Conservation (phyloP, 2,329 filamentous ascomycete species). For the Trichoderma afroharzianum region DNA sequence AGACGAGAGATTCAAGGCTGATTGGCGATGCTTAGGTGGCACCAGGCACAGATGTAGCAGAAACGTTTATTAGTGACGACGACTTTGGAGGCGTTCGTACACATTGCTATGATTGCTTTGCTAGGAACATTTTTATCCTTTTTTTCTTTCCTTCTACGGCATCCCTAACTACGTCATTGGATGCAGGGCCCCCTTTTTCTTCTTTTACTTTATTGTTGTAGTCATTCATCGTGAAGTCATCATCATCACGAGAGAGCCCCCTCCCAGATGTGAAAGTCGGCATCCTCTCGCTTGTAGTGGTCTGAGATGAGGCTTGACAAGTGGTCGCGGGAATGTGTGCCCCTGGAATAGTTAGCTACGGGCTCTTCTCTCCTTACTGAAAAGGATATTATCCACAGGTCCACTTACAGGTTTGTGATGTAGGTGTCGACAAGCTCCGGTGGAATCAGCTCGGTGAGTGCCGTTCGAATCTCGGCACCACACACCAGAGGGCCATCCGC, state of each 20-base stretch:
- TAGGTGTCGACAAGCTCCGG: constrained; percentile 74
- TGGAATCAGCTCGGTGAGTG: constrained; percentile 77
- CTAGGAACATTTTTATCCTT: background rate
- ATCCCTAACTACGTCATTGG: background rate
- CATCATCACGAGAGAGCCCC: constrained; percentile 28
- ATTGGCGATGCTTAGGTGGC: background rate
- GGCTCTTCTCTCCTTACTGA: background rate
- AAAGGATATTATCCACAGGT: background rate
- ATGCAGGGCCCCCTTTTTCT: background rate
- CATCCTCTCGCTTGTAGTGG: constrained; percentile 71
- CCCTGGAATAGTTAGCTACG: constrained; percentile 38
- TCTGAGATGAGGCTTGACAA: constrained; percentile 71
- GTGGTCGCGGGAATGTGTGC: constrained; percentile 66
- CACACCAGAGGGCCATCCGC: constrained; percentile 77
- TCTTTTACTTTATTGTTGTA: constrained; percentile 2
- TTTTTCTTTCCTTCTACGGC: background rate
- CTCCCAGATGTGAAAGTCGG: constrained; percentile 54
- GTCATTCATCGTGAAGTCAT: background rate
- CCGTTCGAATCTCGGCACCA: constrained; percentile 72
- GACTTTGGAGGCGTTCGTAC: background rate
- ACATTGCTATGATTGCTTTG: background rate
- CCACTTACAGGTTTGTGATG: constrained; percentile 69
- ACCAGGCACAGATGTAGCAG: background rate
- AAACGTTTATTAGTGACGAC: background rate
- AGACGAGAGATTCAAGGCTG: background rate